A percentile compares a stretch with the other conserved stretches of the same genome.
Conservation (phyloP, 192 early-diverging fungal species). For the Diversispora epigaea region DNA sequence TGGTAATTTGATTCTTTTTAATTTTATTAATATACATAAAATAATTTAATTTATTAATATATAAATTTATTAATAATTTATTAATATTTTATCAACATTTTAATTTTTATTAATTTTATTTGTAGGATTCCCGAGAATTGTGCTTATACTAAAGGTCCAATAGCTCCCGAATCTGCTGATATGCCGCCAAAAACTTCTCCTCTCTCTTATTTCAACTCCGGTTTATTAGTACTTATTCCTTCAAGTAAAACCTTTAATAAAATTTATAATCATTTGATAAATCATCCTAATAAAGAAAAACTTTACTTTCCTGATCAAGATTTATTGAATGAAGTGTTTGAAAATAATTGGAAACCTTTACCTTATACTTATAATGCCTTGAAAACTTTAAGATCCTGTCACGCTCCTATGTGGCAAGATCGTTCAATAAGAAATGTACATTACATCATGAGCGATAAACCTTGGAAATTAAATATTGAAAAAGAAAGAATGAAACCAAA, state of each 20-base stretch:
- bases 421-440: conserved; percentile 42
- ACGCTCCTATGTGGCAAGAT: conserved; percentile 43
- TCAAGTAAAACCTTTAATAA: conserved; percentile 28
- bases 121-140: conserved; percentile 42
- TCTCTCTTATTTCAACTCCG: conserved; percentile 51
- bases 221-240: conserved; percentile 48
- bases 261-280: conserved; percentile 33
- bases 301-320: conserved; percentile 55
- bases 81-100: not conserved
- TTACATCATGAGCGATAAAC: conserved; percentile 46
- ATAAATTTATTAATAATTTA: not conserved
- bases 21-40: not conserved
- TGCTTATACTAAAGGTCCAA: conserved; percentile 39
- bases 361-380: conserved; percentile 55
- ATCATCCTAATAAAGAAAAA: conserved; percentile 24
- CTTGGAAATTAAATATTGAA: conserved; percentile 39
- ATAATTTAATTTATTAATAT: conserved; percentile 12
- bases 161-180: conserved; percentile 13
- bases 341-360: conserved; percentile 41
- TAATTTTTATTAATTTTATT: conserved; percentile 4
- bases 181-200: conserved; percentile 3
- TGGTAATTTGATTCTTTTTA: conserved; percentile 36
- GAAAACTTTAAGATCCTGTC: conserved; percentile 43
- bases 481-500: not conserved
- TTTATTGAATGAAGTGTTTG: conserved; percentile 49